Base-by-base conservation (phyloP, 163 green algal species). In the Chlamydomonas reinhardtii region DNA sequence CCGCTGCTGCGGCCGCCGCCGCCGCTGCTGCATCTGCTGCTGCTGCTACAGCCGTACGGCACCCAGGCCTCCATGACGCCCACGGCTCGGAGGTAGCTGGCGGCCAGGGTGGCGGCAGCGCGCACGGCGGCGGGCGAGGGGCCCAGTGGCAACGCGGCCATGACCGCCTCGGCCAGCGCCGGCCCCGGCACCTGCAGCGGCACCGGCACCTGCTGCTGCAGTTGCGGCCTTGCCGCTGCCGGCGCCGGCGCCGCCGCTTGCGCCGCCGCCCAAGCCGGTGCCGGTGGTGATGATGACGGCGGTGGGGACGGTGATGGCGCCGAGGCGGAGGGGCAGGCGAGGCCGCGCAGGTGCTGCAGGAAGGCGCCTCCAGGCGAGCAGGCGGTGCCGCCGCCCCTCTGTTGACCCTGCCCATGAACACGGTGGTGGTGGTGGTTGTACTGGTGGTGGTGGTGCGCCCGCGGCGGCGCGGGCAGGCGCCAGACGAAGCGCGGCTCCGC, bases 31-130 rank as follows among this genome's bases (percentile, higher is more conserved):
- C 31, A 0, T 11, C 35, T 54, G 61, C 39, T 43, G 76, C 37
- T 48, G 76, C 76, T 74, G 59, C 75, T 43, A 25, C 32, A 20
- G 74, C 31, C 73, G 37, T 74, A 83, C 76, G 73, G 62, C 37
- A 83, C 76, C 76, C 76, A 83, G 27, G 25, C 15, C 29, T 56
- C 76, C 62, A 83, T 27, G 31, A 74, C 12, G 27, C 62, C 62
- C 37, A 65, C 74, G 2, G 66, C 64, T 4, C 76, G 76, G 34
- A 84, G 76, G 65, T 76, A 84, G 9, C 64, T 29, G 12, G 31
- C 76, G 61, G 74, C 39, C 12, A 84, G 31, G 16, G 76, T 75
- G 19, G 76, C 39, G 17, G 43, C 31, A 65, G 74, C 74, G 43
- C 76, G 76, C 76, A 84, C 43, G 11, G 74, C 64, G 64, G 27